Evolutionary conservation across 768 basidiomycete genomes (phyloP).

Genomic region (Suillus discolor): DNA sequence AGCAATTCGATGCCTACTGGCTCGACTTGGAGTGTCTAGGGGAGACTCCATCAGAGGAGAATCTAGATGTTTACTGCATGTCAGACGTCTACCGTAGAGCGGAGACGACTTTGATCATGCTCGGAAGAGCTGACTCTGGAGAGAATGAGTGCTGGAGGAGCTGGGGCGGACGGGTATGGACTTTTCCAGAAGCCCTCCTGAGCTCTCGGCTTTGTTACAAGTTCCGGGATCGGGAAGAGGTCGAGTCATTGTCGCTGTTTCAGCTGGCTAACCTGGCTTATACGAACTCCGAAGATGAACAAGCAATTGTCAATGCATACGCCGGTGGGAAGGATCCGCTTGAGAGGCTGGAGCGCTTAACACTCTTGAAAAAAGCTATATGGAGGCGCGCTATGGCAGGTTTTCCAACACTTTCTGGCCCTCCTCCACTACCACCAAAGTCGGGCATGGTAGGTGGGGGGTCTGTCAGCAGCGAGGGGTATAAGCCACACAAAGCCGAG

Average conservation of each 20-base stretch:
- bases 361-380: constrained; percentile 19
- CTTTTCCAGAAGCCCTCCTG: constrained; percentile 11
- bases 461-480: background rate
- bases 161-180: constrained; percentile 22
- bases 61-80: constrained; percentile 22
- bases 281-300: constrained; percentile 10
- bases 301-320: constrained; percentile 17
- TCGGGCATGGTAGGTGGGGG: too few relatives aligned
- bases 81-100: constrained; percentile 20
- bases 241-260: background rate
- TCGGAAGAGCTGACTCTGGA: constrained; percentile 8
- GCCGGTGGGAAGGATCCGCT: constrained; percentile 5
- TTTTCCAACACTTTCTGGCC: too few relatives aligned
- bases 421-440: background rate
- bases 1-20: background rate
- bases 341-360: constrained; percentile 20
- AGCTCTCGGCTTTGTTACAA: constrained; percentile 9
- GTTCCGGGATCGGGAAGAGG: constrained; percentile 7
- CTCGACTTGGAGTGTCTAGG: constrained; percentile 15
- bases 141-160: constrained; percentile 16
- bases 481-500: constrained; percentile 14
- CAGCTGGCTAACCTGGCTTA: constrained; percentile 21
- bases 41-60: constrained; percentile 15
- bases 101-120: constrained; percentile 16
- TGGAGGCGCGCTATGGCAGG: constrained; percentile 17